These are phyloP conservation scores for Silene uniflora DNA, from an alignment of 148 eudicot species.

Conservation along the genomic window DNA sequence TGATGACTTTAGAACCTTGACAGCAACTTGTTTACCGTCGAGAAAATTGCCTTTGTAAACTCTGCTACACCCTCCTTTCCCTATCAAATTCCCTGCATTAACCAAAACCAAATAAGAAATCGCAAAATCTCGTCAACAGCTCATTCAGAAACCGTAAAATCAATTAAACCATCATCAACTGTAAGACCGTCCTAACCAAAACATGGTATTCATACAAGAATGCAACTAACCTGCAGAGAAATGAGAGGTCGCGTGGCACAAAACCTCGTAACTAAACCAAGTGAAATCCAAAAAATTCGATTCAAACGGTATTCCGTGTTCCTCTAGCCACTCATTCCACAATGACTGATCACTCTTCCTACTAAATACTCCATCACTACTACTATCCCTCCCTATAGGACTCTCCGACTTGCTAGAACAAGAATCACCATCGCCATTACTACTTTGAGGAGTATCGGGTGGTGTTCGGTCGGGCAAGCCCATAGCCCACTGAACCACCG, in stretches of 20 bases:
- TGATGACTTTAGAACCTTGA: constrained; percentile 63
- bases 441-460: constrained; percentile 47
- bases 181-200: not conserved
- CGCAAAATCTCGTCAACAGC: no score
- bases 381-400: constrained; percentile 31
- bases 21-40: constrained; percentile 74
- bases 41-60: constrained; percentile 84
- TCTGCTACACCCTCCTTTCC: constrained; percentile 75
- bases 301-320: constrained; percentile 42
- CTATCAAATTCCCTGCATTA: constrained; percentile 69
- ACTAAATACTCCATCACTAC: constrained; percentile 26
- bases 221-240: constrained; percentile 62
- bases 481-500: constrained; percentile 95
- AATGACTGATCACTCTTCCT: constrained; percentile 23
- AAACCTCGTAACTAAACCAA: constrained; percentile 63
- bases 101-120: not conserved
- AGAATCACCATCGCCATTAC: constrained; percentile 26
- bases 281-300: constrained; percentile 48
- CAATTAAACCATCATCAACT: no score
- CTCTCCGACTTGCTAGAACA: constrained; percentile 37
- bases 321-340: constrained; percentile 38
- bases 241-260: constrained; percentile 58
- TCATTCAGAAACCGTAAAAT: no score
- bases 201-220: not conserved
- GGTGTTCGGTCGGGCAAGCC: constrained; percentile 64